Evolutionary conservation across 2,329 filamentous ascomycete genomes (phyloP), one percentile per base, ranked within the genome.

Genomic region (Colletotrichum sp.): DNA sequence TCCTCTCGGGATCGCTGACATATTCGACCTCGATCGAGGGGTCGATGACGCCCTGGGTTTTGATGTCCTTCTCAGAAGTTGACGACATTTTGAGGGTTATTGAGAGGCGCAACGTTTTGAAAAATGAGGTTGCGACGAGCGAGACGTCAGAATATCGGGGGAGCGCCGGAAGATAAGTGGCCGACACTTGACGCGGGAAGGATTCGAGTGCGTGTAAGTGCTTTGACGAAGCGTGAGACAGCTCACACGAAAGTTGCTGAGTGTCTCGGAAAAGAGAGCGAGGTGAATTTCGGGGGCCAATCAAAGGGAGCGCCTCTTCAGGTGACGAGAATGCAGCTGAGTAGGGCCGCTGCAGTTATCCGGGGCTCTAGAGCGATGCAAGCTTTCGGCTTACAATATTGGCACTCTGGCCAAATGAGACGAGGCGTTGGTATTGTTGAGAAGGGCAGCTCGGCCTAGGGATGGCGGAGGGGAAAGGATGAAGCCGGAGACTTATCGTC

Each of bases 1-100:
- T 70, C 56, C 75, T 69, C 32, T 78, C 76, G n/a, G 60, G 75
- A 48, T 78, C 75, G 61, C 70, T 78, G 10, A 61, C 67, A 43
- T 78, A 77, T 8, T 77, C 76, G 56, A 78, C 71, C 65, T 78
- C 75, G 56, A 78, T 73, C 16, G 76, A 78, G 15, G 71, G 71
- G 28, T 78, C 71, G 66, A 67, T 43, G 36, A 55, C 62, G 6
- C 56, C 71, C 13, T 60, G 64, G 28, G 66, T 28, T 60, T 77
- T 77, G 60, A 73, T 66, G n/a, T 77, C 76, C 56, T 77, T 76
- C 60, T 76, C 76, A 18, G 66, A 73, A 52, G 64, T 13, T 34
- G 58, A 43, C 13, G 73, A 73, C 73, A 77, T 77, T 10, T 62
- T 70, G 60, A 32, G 30, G 8, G 8, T 21, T 24, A 4, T 61